Evolutionary conservation across 2,329 filamentous ascomycete species (phyloP), one percentile per base, ranked within the genome.

Genomic region (Penicillium sp.): DNA sequence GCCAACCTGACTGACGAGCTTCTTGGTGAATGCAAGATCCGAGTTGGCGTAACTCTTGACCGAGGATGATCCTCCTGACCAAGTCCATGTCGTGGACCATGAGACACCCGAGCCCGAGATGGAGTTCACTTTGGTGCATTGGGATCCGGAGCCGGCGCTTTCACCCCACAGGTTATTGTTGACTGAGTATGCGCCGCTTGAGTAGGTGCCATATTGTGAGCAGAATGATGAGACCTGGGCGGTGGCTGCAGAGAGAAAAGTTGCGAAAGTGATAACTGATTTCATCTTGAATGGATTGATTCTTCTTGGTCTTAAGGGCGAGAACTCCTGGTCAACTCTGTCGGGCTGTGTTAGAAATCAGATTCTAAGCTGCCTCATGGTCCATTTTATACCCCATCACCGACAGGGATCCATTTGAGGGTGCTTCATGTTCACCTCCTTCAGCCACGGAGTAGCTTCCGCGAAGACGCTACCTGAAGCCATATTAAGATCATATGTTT

Each of bases 131-230:
- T 73, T 74, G 22, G 75, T 77, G 69, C 76, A 79, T 62, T 80
- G 77, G 31, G 67, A 72, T 43, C 78, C 77, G 5, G 62, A 58
- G 3, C 71, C 74, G n/a, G 71, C 39, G 4, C 60, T 57, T 28
- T 69, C 42, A 7, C 79, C 79, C 81, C 81, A 83, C 52, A 81
- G 75, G 69, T 82, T 81, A 71, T 82, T 79, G 73, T 81, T 82
- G 55, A 83, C 67, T 37, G 72, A 79, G 67, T 80, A 82, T 12
- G 64, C 68, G 34, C 71, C 74, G 2, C 71, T 75, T 5, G 67
- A 48, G 2, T 72, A 49, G 17, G 66, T 68, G 25, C 64, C 75
- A 54, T 69, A 80, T 50, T 73, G 63, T 20, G 67, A 71, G 48
- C 76, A 79, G 58, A 63, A 52, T 3, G 25, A 28, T 1, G 49